Evolutionary conservation across 1,284 basidiomycete genomes (phyloP), one percentile per base, ranked within the genome.

Genomic region (Sporisorium sorghi): DNA sequence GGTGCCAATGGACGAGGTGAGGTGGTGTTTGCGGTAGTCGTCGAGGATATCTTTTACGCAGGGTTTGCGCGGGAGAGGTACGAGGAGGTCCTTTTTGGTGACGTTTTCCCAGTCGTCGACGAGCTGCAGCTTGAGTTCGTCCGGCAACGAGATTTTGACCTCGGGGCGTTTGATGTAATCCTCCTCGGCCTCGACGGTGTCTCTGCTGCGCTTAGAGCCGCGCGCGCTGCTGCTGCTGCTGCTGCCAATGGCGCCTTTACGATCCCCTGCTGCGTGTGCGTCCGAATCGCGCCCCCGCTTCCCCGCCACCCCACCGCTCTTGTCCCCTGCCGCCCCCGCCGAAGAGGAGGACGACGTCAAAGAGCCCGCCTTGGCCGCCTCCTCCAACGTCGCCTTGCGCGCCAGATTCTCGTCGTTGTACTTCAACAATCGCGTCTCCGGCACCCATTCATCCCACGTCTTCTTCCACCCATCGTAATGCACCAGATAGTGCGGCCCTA

Each of bases 401-500:
- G 89, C 88, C 42, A 96, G 87, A 76, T 94, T 96, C 46, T 89
- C 87, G 70, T 97, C 93, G 82, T 92, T 94, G 79, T 89, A 88
- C 85, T 98, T 98, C 60, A 98, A 87, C 49, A 98, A 87, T 5
- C 97, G 91, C 19, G 86, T 85, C 44, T 90, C 89, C 1, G 93
- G 92, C 0, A 98, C 96, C 94, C 94, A 98, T 87, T 99, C 96
- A 86, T 98, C 96, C 96, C 96, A 98, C 91, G 93, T 95, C 86
- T 94, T 92, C 85, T 98, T 99, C 97, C 97, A 99, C 5, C 97
- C 97, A 85, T 97, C 95, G 88, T 99, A 99, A 86, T 99, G 97
- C 24, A 99, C 95, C 73, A 92, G 91, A 85, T 93, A 99, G 80
- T 97, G 93, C 6, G 90, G 89, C 1, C 94, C 94, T 1, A 89